Conservation (phyloP, 2,329 filamentous ascomycete genomes). For the Fusarium verrucosum region DNA sequence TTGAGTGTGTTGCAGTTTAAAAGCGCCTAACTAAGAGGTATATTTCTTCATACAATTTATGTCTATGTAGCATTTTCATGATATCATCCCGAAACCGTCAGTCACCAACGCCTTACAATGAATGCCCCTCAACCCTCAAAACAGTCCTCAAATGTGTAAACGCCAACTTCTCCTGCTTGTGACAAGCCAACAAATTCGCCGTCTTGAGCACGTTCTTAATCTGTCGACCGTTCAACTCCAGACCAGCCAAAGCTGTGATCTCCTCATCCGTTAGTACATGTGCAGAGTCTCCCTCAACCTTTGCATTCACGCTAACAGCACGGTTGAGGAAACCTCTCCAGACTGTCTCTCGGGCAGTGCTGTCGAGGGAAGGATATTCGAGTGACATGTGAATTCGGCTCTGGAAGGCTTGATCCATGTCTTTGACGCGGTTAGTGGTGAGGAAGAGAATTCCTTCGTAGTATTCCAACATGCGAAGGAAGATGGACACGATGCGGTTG, state of each 20-base stretch:
- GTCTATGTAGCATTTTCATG: neutral
- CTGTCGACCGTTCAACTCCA: conserved; percentile 60
- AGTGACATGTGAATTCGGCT: conserved; percentile 60
- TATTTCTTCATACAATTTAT: neutral
- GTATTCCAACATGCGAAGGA: conserved; percentile 58
- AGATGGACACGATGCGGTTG: conserved; percentile 51
- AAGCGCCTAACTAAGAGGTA: too few species aligned
- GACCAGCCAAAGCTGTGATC: conserved; percentile 50
- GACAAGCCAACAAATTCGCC: conserved; percentile 47
- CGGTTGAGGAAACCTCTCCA: conserved; percentile 54
- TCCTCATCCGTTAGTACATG: conserved; percentile 47
- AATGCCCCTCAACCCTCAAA: conserved; percentile 44
- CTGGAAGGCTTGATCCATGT: conserved; percentile 59
- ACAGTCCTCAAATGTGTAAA: conserved; percentile 47
- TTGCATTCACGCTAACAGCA: conserved; percentile 35
- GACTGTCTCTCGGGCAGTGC: conserved; percentile 49
- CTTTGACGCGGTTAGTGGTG: conserved; percentile 57
- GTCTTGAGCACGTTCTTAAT: conserved; percentile 61
- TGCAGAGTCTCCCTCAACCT: conserved; percentile 38
- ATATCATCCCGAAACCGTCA: neutral
- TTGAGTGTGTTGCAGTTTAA: too few species aligned
- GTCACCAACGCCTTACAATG: conserved; percentile 31
- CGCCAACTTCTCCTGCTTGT: conserved; percentile 44
- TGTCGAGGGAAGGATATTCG: conserved; percentile 56
- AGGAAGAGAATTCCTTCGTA: conserved; percentile 60